Percentiles rank a stretch among this genome's conserved stretches.
phyloP scores from a whole-genome alignment of 2,329 filamentous ascomycete species.

The Penicillium nordicum region DNA sequence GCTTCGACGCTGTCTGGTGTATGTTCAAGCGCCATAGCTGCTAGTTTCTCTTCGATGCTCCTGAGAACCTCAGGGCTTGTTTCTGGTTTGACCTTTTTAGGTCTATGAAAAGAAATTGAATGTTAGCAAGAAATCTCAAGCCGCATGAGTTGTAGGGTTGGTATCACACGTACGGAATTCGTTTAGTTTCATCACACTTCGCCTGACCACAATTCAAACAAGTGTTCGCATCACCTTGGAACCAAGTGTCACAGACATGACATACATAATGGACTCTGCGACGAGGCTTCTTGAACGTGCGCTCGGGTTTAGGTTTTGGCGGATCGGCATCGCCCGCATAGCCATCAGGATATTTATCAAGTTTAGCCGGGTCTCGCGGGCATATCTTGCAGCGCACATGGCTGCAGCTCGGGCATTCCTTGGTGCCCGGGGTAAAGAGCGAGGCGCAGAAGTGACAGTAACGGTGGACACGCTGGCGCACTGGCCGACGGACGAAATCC shows the following conservation, averaged over 20 bases:
- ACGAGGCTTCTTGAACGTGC: constrained; percentile 39
- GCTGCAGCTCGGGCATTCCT: constrained; percentile 64
- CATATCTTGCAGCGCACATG: constrained; percentile 78
- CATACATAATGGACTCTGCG: constrained; percentile 43
- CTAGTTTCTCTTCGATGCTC: constrained; percentile 41
- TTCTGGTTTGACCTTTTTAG: constrained; percentile 40
- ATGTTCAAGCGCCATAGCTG: constrained; percentile 15
- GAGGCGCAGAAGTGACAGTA: constrained; percentile 71
- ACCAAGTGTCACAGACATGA: constrained; percentile 38
- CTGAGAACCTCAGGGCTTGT: constrained; percentile 39
- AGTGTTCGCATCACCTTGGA: constrained; percentile 28
- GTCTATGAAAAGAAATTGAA: constrained; percentile 24
- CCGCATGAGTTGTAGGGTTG: background rate
- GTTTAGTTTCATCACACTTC: constrained; percentile 40
- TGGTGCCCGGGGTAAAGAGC: constrained; percentile 58
- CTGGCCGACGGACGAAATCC: constrained; percentile 68
- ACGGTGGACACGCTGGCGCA: constrained; percentile 69
- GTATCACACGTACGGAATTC: constrained; percentile 40
- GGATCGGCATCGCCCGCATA: constrained; percentile 46
- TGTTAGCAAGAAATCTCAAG: constrained; percentile 5
- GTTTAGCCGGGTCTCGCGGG: constrained; percentile 65
- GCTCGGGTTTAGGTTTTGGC: constrained; percentile 31
- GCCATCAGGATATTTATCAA: constrained; percentile 44
- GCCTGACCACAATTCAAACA: constrained; percentile 42
- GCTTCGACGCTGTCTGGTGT: background rate